Evolutionary conservation across 1,284 basidiomycete species (phyloP).

Genomic region (Paramarasmius palmivorus): DNA sequence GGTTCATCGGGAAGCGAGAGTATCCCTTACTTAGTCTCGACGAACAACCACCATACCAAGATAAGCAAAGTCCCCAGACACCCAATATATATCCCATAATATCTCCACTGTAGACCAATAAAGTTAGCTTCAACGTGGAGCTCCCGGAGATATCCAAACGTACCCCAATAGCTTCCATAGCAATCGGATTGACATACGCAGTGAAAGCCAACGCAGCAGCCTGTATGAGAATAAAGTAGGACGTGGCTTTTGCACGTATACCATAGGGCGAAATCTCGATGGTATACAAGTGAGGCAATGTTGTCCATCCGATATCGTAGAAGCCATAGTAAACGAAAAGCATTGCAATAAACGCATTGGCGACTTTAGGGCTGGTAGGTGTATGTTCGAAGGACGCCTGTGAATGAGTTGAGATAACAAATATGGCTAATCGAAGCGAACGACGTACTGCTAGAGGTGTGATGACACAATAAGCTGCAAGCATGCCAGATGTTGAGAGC

Average conservation of each 20-base stretch:
- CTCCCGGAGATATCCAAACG: not conserved
- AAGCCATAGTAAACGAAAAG: conserved; percentile 10
- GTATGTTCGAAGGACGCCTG: not conserved
- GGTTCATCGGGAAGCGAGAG: not conserved
- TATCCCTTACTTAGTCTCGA: not conserved
- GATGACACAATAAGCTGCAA: not conserved
- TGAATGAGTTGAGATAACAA: not conserved
- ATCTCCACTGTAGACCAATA: not conserved
- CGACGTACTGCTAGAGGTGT: not conserved
- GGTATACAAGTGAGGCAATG: conserved; percentile 8
- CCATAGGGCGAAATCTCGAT: conserved; percentile 8
- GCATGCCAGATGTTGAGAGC: not conserved
- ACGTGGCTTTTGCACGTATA: conserved; percentile 7
- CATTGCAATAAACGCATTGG: conserved; percentile 6
- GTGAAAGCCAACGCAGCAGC: conserved; percentile 3
- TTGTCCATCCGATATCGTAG: conserved; percentile 6
- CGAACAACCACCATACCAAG: not conserved
- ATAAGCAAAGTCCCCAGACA: not conserved
- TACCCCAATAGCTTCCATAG: conserved; percentile 8
- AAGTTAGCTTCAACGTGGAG: not conserved
- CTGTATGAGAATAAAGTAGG: conserved; percentile 10
- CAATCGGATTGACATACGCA: conserved; percentile 10
- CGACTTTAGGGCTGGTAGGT: not conserved
- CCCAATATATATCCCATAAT: not conserved
- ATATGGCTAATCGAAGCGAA: not conserved